Percentiles rank a stretch among this genome's conserved stretches.
These are phyloP conservation scores for Termitomyces sp. DNA, from an alignment of 768 basidiomycete genomes.

Conservation along the genomic window DNA sequence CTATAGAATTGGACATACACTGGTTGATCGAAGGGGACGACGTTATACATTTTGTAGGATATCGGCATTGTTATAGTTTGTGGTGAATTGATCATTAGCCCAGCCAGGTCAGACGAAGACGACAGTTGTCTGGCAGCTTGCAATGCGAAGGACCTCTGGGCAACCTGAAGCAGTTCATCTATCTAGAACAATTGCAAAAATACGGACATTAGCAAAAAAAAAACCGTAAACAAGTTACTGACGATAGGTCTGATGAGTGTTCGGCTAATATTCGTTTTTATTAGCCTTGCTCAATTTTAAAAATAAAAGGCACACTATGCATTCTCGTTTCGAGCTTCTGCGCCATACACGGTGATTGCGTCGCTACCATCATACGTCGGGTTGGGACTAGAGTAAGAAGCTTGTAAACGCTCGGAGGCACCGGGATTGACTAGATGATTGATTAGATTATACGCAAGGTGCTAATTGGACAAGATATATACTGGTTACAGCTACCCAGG, in stretches of 20 bases:
- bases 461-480: slow-evolving; percentile 15
- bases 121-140: slow-evolving; percentile 21
- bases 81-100: slow-evolving; percentile 46
- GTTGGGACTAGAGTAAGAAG: slow-evolving; percentile 35
- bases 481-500: slow-evolving; percentile 54
- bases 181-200: neutral
- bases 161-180: neutral
- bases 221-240: slow-evolving; percentile 2
- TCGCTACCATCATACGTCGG: slow-evolving; percentile 41
- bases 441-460: neutral
- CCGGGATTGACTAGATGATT: slow-evolving; percentile 35
- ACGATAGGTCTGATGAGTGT: slow-evolving; percentile 31
- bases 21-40: slow-evolving; percentile 58
- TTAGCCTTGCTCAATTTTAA: neutral
- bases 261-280: slow-evolving; percentile 19
- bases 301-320: slow-evolving; percentile 43
- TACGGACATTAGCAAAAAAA: neutral
- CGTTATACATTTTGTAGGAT: slow-evolving; percentile 44
- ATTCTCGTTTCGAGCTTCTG: slow-evolving; percentile 59
- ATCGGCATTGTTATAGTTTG: slow-evolving; percentile 47
- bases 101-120: slow-evolving; percentile 17
- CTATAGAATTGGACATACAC: slow-evolving; percentile 40
- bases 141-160: slow-evolving; percentile 29
- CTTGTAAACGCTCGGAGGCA: slow-evolving; percentile 33
- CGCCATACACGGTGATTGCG: slow-evolving; percentile 47